Base-by-base conservation (phyloP, 2,329 filamentous ascomycete species). In the Lachnellula cervina region DNA sequence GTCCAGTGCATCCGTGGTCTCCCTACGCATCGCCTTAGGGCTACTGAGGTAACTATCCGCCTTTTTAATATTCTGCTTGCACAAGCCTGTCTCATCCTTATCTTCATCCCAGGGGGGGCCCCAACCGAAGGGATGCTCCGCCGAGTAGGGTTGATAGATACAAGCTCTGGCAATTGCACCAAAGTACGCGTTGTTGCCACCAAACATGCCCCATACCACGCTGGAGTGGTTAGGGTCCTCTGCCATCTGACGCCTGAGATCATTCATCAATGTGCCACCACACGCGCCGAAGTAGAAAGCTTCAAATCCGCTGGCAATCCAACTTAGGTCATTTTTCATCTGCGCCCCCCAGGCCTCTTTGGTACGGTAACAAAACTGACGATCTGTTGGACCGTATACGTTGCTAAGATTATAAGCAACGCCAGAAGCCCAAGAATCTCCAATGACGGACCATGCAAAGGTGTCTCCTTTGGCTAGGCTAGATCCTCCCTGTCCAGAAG, bases 391-490 rank as follows among this genome's bases (percentile, higher is more conserved):
- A 28, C 28, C 11, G 17, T 46, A 52, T 16, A 52, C 28, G 28
- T 45, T 52, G 11, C 40, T 45, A 1, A 23, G 8, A 28, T 46
- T 52, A 42, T 55, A 55, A 37, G 52, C 46, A 19, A 55, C 52
- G 9, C 52, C 52, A 50, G 52, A 55, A 17, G 46, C 25, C 46
- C 47, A 50, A 7, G 52, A 50, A 45, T 55, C 46, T 44, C 52
- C 35, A 23, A 55, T 50, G 19, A 46, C 7, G 5, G 40, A 19
- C 50, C 40, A 52, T 46, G 45, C 21, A 38, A 52, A 45, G 42
- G 42, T 51, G 34, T 51, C 49, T 43, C 49, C 17, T 13, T 11
- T 38, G 7, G 2, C 34, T 7, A 43, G 13, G 21, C 25, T 43
- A 25, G 14, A 38, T 38, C 28, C 13, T 38, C 28, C 13, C 34